Evolutionary conservation across 805 yeast species (phyloP).

Genomic region (Saturnispora hagleri): DNA sequence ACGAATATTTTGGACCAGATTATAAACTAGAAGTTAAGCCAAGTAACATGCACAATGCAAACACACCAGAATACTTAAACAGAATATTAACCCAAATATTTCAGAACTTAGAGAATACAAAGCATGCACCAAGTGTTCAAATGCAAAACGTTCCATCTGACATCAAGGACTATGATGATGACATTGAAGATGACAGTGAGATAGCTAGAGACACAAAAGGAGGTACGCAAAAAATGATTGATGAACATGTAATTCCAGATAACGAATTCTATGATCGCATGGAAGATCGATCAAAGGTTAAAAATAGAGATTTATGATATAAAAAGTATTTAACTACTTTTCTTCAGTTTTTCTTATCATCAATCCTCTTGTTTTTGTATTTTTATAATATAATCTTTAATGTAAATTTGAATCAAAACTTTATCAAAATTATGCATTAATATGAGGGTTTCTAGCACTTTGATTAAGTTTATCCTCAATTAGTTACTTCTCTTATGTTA

Average conservation of each 20-base stretch:
- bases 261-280: slow-evolving; percentile 73
- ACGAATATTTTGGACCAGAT: slow-evolving; percentile 96
- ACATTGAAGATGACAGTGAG: slow-evolving; percentile 64
- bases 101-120: slow-evolving; percentile 76
- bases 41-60: slow-evolving; percentile 93
- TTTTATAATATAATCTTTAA: background rate
- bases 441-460: background rate
- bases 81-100: slow-evolving; percentile 72
- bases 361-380: background rate
- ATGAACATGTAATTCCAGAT: slow-evolving; percentile 57
- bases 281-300: slow-evolving; percentile 31
- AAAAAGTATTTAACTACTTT: background rate
- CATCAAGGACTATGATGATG: slow-evolving; percentile 78
- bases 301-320: slow-evolving; percentile 11
- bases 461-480: too few species aligned
- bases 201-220: slow-evolving; percentile 84
- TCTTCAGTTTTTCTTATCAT: background rate
- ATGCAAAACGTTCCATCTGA: slow-evolving; percentile 84
- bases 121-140: slow-evolving; percentile 95
- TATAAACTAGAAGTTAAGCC: slow-evolving; percentile 91
- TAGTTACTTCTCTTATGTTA: background rate
- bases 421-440: background rate
- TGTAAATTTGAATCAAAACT: background rate
- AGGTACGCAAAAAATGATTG: slow-evolving; percentile 81
- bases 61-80: slow-evolving; percentile 84